Conservation (phyloP, 1,284 basidiomycete genomes). For the Malassezia furfur region DNA sequence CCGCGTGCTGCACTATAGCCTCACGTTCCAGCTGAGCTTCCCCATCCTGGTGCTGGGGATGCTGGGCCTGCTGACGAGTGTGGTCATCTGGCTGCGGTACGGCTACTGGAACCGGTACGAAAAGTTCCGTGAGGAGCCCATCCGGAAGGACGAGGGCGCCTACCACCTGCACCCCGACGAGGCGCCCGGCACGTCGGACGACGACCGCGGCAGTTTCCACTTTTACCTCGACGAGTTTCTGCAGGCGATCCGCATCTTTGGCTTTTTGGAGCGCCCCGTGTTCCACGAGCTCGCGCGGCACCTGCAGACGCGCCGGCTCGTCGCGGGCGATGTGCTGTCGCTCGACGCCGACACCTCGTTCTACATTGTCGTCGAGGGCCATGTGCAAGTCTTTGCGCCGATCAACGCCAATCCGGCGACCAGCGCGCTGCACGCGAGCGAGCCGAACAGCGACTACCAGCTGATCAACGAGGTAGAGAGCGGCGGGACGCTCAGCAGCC, state of each 20-base stretch:
- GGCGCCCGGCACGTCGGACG: constrained; percentile 23
- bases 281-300: constrained; percentile 47
- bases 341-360: constrained; percentile 43
- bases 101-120: constrained; percentile 44
- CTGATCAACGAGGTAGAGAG: constrained; percentile 45
- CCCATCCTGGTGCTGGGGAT: constrained; percentile 35
- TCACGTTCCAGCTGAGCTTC: constrained; percentile 46
- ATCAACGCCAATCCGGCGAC: constrained; percentile 6
- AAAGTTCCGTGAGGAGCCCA: constrained; percentile 37
- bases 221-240: constrained; percentile 47
- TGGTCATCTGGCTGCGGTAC: constrained; percentile 50
- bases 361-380: constrained; percentile 47
- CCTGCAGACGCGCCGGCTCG: constrained; percentile 40
- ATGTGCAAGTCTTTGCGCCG: constrained; percentile 46
- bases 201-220: constrained; percentile 39
- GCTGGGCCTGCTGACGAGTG: constrained; percentile 21
- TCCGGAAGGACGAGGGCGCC: constrained; percentile 35
- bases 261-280: constrained; percentile 46
- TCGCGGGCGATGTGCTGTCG: constrained; percentile 42
- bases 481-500: constrained; percentile 71
- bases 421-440: not conserved
- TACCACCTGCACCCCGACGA: constrained; percentile 44
- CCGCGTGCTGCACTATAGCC: constrained; percentile 38
- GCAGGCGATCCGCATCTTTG: constrained; percentile 47
- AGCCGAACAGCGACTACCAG: constrained; percentile 29